Percentiles rank a stretch among this genome's conserved stretches.
Evolutionary conservation across 140 eudicot species (phyloP).

Genomic region (Oenanthe javanica): DNA sequence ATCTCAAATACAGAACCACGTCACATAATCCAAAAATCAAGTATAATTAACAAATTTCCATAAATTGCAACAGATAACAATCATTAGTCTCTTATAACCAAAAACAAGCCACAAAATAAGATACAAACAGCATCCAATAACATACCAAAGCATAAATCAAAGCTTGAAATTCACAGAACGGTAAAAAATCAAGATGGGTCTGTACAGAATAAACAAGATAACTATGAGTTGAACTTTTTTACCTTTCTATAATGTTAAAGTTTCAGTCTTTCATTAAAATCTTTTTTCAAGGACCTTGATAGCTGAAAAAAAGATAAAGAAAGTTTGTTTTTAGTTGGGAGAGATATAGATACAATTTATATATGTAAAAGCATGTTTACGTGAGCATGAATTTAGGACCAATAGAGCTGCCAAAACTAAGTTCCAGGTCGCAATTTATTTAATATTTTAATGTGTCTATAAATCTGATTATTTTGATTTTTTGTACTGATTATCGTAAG

Average conservation of each 20-base stretch:
- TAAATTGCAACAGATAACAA: neutral
- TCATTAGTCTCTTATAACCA: neutral
- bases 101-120: neutral
- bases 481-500: too few species aligned
- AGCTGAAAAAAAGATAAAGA: neutral
- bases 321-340: neutral
- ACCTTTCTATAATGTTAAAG: neutral
- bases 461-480: too few species aligned
- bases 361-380: neutral
- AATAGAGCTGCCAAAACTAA: neutral
- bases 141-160: conserved; percentile 1
- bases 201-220: neutral
- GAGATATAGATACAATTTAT: neutral
- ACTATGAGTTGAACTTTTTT: neutral
- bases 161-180: neutral
- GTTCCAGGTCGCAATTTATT: neutral
- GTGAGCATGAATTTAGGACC: neutral
- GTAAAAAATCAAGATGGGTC: neutral
- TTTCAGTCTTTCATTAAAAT: neutral
- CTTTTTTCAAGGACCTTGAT: neutral
- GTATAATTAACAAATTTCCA: neutral
- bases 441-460: neutral
- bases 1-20: neutral
- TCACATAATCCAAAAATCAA: neutral
- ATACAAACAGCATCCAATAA: neutral